phyloP scores from a whole-genome alignment of 2,329 filamentous ascomycete species.

The Clarireedia homoeocarpa region DNA sequence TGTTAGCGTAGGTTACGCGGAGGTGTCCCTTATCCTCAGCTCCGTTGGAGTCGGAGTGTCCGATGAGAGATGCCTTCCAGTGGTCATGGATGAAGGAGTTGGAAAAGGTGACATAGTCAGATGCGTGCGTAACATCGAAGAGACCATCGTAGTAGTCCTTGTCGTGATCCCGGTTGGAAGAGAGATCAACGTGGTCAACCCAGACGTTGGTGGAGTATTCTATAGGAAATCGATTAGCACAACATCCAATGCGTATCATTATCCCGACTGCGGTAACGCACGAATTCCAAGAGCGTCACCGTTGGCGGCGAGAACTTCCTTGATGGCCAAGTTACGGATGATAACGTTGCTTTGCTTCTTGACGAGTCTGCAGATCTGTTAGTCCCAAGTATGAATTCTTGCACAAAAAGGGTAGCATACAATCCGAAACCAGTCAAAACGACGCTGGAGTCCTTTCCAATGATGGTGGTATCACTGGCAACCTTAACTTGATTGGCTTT shows the following conservation, averaged over 20 bases:
- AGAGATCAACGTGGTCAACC: conserved; percentile 21
- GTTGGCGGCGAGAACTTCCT: conserved; percentile 36
- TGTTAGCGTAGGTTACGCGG: conserved; percentile 23
- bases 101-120: conserved; percentile 37
- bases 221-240: neutral
- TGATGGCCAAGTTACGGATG: conserved; percentile 46
- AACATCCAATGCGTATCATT: neutral
- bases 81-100: conserved; percentile 38
- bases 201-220: conserved; percentile 7
- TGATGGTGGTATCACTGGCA: conserved; percentile 6
- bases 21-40: conserved; percentile 24
- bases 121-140: conserved; percentile 37
- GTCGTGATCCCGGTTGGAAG: conserved; percentile 29
- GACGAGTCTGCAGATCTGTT: neutral
- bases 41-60: conserved; percentile 24
- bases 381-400: neutral
- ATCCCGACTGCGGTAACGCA: conserved; percentile 17
- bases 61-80: conserved; percentile 25
- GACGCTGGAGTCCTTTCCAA: neutral
- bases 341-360: conserved; percentile 43
- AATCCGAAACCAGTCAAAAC: conserved; percentile 5
- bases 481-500: neutral
- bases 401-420: neutral
- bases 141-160: conserved; percentile 39
- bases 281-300: conserved; percentile 46